These are phyloP conservation scores for Hylodesmum podocarpum DNA, from an alignment of 306 rosid species.

Conservation along the genomic window DNA sequence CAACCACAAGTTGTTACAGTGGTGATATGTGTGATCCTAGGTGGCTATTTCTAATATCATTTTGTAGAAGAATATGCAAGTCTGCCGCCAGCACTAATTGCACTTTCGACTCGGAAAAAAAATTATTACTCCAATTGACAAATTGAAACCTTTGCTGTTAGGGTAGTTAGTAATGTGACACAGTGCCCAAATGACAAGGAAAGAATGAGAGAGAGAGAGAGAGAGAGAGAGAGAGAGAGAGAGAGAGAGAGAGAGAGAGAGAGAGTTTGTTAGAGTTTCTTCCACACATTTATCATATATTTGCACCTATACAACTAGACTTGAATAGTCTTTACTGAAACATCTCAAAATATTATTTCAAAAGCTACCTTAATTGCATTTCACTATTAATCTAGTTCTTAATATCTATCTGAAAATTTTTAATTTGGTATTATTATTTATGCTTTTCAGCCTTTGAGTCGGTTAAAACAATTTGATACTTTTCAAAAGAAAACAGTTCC, in stretches of 20 bases:
- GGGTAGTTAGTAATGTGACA: constrained; percentile 61
- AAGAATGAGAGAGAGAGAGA: constrained; percentile 27
- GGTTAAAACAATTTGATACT: not conserved
- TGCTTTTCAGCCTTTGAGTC: too few species aligned
- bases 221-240: constrained; percentile 35
- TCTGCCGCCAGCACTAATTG: constrained; percentile 54
- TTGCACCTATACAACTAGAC: constrained; percentile 15
- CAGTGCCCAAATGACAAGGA: constrained; percentile 50
- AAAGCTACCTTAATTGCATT: constrained; percentile 5
- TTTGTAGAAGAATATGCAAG: constrained; percentile 28
- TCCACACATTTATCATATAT: constrained; percentile 26
- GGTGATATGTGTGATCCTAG: constrained; percentile 34
- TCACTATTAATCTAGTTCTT: not conserved
- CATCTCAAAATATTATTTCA: not conserved
- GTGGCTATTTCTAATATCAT: constrained; percentile 34
- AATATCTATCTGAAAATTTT: not conserved
- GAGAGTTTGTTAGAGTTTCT: constrained; percentile 45
- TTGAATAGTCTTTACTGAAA: constrained; percentile 15
- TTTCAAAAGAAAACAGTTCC: not conserved
- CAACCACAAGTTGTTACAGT: constrained; percentile 36
- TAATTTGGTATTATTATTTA: not conserved
- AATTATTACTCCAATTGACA: constrained; percentile 49
- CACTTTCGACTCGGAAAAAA: constrained; percentile 40
- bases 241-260: constrained; percentile 8
- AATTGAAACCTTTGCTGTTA: constrained; percentile 41